Evolutionary conservation across 2,329 filamentous ascomycete species (phyloP), one percentile per base, ranked within the genome.

Genomic region (Neonectria sp.): DNA sequence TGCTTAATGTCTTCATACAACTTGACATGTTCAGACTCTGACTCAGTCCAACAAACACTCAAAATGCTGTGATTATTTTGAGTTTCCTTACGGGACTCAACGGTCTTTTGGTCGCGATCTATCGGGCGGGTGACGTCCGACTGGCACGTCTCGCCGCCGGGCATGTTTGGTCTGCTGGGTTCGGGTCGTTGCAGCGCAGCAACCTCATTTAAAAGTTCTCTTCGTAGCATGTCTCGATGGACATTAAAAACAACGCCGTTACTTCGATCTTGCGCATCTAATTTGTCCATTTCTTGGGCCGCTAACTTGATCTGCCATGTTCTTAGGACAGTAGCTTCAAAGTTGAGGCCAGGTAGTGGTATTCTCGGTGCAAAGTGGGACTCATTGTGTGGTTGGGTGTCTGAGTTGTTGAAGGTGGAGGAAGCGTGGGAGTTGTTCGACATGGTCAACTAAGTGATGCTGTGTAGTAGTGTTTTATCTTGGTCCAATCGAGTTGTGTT

Each of bases 321-420:
- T 12, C 17, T 33, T 52, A 27, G 21, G 6, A 59, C 45, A 71
- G 60, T 12, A 24, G 40, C 40, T 45, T 21, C 46, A 65, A 25
- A 27, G 13, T 27, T 11, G 27, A 17, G 27, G 27, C 17, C 11
- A 6, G 9, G 15, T 31, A 8, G 4, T 15, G 48, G 27, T 2
- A 6, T 2, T 12, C 11, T 11, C 3, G 27, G 15, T 21, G 17
- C 7, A 27, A 31, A 15, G 27, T 24, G 51, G 7, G n/a, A 12
- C 29, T 3, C 11, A 13, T 35, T 24, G 51, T 24, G 0, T 15
- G 11, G 17, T 7, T 21, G n/a, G 0, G 49, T 5, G 29, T 12
- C 17, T 3, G 17, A n/a, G 17, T 17, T 52, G 8, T 13, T 35
- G 11, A 12, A 35, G 33, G 33, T 11, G 11, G 7, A 9, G 13